phyloP scores from a whole-genome alignment of 2,329 filamentous ascomycete species.

The Drechmeria coniospora region DNA sequence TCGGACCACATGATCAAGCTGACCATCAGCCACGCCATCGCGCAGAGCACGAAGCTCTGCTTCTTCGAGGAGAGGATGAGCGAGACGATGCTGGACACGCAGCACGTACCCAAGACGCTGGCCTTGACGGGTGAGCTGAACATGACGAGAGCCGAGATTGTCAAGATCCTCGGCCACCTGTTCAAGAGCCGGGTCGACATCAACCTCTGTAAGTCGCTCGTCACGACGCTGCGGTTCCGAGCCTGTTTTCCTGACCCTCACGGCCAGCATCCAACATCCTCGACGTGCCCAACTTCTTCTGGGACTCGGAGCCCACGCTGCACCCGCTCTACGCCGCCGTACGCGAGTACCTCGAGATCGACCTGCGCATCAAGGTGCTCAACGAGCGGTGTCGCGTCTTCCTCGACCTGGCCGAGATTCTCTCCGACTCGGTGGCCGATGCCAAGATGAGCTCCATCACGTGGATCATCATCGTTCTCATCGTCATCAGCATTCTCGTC shows the following conservation, averaged over 20 bases:
- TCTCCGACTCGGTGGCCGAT: conserved; percentile 83
- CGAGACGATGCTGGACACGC: conserved; percentile 81
- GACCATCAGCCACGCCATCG: conserved; percentile 92
- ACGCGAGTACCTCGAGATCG: conserved; percentile 94
- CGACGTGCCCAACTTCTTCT: conserved; percentile 94
- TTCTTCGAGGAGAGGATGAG: conserved; percentile 96
- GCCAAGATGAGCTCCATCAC: conserved; percentile 93
- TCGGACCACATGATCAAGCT: conserved; percentile 97
- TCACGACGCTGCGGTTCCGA: too few relatives aligned
- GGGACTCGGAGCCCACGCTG: conserved; percentile 90
- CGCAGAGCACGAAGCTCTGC: conserved; percentile 89
- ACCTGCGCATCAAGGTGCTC: conserved; percentile 85
- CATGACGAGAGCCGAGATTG: conserved; percentile 82
- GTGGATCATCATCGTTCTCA: conserved; percentile 95
- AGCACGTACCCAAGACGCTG: conserved; percentile 78
- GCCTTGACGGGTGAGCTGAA: conserved; percentile 81
- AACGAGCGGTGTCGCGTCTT: conserved; percentile 96
- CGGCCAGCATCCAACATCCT: conserved; percentile 79
- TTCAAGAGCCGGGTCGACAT: conserved; percentile 95
- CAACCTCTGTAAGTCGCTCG: conserved; percentile 63
- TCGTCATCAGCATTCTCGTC: conserved; percentile 78
- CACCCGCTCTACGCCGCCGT: conserved; percentile 90
- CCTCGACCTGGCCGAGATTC: conserved; percentile 85
- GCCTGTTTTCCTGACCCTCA: too few relatives aligned
- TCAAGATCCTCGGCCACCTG: conserved; percentile 75